Percentiles rank a stretch among this genome's conserved stretches.
phyloP scores from a whole-genome alignment of 1,284 basidiomycete genomes.

The Cryptococcus jaspeensis region DNA sequence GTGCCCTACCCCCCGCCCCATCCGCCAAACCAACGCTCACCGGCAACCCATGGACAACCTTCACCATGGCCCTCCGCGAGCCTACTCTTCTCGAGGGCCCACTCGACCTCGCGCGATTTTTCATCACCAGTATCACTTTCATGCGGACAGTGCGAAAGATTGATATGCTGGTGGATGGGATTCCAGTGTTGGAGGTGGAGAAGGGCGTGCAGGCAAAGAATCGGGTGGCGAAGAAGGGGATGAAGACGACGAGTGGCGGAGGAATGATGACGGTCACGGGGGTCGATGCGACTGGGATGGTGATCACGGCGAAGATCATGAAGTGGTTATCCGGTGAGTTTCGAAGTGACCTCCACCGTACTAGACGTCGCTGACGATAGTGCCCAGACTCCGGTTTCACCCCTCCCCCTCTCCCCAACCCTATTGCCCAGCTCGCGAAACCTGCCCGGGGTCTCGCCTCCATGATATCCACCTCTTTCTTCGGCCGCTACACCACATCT shows the following conservation, averaged over 20 bases:
- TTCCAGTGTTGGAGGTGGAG: slow-evolving; percentile 68
- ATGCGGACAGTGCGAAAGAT: slow-evolving; percentile 79
- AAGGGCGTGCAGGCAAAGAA: slow-evolving; percentile 67
- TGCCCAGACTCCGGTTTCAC: slow-evolving; percentile 65
- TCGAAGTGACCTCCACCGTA: too few species aligned
- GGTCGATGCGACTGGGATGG: slow-evolving; percentile 67
- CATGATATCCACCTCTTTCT: slow-evolving; percentile 61
- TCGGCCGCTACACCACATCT: slow-evolving; percentile 53
- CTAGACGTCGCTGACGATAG: background rate
- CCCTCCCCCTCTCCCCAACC: slow-evolving; percentile 44
- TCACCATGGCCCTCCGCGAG: slow-evolving; percentile 87
- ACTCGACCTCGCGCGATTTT: slow-evolving; percentile 84
- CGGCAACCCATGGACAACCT: slow-evolving; percentile 73
- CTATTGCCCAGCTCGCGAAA: slow-evolving; percentile 26
- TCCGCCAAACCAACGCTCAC: slow-evolving; percentile 32
- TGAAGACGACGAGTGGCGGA: slow-evolving; percentile 52
- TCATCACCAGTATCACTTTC: slow-evolving; percentile 91
- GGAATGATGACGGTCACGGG: slow-evolving; percentile 68
- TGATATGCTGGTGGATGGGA: slow-evolving; percentile 74
- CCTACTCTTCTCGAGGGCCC: slow-evolving; percentile 73
- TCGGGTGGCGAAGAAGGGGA: slow-evolving; percentile 57
- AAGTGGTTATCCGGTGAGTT: slow-evolving; percentile 59
- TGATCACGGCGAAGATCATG: slow-evolving; percentile 79
- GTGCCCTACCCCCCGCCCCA: slow-evolving; percentile 58
- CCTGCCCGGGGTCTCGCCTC: slow-evolving; percentile 70